Evolutionary conservation across 306 rosid genomes (phyloP).

Genomic region (Echinosophora koreensis): DNA sequence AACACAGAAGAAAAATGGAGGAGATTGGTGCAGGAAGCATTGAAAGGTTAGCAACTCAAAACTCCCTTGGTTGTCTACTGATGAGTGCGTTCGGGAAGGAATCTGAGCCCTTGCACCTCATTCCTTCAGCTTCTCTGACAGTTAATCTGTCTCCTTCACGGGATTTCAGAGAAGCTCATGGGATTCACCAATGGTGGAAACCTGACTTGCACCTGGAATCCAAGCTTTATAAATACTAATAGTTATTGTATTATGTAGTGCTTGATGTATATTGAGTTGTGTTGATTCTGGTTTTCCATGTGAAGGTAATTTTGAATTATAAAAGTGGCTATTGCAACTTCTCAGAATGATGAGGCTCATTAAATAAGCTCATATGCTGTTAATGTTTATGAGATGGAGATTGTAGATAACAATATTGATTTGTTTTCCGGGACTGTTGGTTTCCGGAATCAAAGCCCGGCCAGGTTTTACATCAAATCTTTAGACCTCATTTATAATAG

Average conservation of each 20-base stretch:
- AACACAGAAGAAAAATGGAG: slow-evolving; percentile 87
- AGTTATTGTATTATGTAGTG: slow-evolving; percentile 1
- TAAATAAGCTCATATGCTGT: not conserved
- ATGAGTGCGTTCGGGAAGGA: slow-evolving; percentile 75
- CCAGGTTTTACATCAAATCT: too few relatives aligned
- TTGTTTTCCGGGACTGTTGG: not conserved
- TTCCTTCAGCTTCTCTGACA: slow-evolving; percentile 81
- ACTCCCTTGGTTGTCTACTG: slow-evolving; percentile 70
- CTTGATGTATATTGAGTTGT: not conserved
- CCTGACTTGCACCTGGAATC: slow-evolving; percentile 57
- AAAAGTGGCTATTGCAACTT: not conserved
- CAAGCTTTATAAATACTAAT: slow-evolving; percentile 63
- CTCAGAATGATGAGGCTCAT: not conserved
- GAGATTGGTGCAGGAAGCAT: slow-evolving; percentile 83
- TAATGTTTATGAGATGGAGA: not conserved
- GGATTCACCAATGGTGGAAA: slow-evolving; percentile 97
- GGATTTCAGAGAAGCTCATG: slow-evolving; percentile 83
- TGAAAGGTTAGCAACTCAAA: slow-evolving; percentile 82
- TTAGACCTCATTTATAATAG: too few relatives aligned
- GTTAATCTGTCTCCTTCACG: slow-evolving; percentile 57
- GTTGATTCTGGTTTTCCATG: slow-evolving; percentile 40
- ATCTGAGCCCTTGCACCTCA: slow-evolving; percentile 79
- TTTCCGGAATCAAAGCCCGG: not conserved
- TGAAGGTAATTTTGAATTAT: not conserved
- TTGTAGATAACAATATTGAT: not conserved